Base-by-base conservation (phyloP, 176 grass and related monocot species). In the Aegilops speltoides region DNA sequence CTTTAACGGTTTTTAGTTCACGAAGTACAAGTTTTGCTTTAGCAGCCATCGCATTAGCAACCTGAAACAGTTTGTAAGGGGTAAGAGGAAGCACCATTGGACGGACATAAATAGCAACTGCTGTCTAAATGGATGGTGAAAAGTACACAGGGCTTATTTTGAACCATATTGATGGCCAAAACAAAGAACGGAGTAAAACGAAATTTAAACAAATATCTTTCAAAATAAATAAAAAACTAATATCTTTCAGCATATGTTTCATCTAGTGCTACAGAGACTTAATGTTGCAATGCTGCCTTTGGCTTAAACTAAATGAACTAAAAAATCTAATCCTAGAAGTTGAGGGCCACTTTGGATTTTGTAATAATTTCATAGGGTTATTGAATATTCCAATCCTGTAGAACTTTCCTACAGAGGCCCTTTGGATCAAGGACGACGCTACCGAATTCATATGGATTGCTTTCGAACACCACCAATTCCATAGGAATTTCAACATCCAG, bases 11-110 rank as follows among this genome's bases (percentile, higher is more conserved):
- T 86, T 95, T 92, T 46, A 98, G 79, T 87, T 98, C 96, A 69
- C 90, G 83, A 59, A 98, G 83, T 76, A 95, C 76, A 92, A 98
- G 96, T 87, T 94, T 98, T 62, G 93, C 91, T 90, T 98, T 98
- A 80, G 96, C 88, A 86, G 96, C 93, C 96, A 95, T 94, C 76
- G 90, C 93, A 91, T 95, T 98, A 66, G 93, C 93, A 91, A 98
- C 96, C 96, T 98, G 86, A 63, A 71, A 82, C 4, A 77, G 77
- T 76, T 79, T 79, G 52, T 34, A 68, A n/a, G 19, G n/a, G 2
- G 29, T 41, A 4, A 73, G 32, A 72, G 64, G 60, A 80, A 85
- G 38, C 23, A 57, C 73, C 72, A 83, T 24, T 75, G 25, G 4
- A 43, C 0, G 14, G 24, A 32, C 64, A 37, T 46, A 50, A 50